These are phyloP conservation scores for Ceratocystiopsis brevicomis DNA, from an alignment of 2,329 filamentous ascomycete species.

Conservation along the genomic window DNA sequence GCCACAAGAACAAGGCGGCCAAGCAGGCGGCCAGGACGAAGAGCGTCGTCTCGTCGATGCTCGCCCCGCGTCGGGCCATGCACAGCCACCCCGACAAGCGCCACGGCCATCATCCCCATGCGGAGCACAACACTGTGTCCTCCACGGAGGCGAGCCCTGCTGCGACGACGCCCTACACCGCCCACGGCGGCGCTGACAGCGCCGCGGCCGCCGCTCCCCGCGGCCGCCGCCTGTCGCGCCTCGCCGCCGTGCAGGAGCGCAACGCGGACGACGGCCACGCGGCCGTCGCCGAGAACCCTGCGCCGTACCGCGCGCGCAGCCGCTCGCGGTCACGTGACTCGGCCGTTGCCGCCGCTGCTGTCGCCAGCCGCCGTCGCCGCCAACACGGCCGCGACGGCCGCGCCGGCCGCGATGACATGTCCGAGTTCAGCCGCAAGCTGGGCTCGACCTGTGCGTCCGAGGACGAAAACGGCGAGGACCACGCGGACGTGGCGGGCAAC, in stretches of 20 bases:
- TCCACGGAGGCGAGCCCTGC: no score
- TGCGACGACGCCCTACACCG: no score
- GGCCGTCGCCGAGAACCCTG: slow-evolving; percentile 12
- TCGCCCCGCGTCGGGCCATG: slow-evolving; percentile 9
- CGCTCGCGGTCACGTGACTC: slow-evolving; percentile 12
- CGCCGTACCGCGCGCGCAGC: slow-evolving; percentile 24
- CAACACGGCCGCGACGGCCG: neutral
- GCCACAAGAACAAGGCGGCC: slow-evolving; percentile 7
- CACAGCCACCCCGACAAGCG: slow-evolving; percentile 18
- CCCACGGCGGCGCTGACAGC: no score
- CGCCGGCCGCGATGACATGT: neutral
- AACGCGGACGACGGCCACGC: no score
- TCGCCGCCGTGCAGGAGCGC: no score
- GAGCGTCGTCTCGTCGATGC: no score
- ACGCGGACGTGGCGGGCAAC: slow-evolving; percentile 11
- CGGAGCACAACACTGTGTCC: neutral
- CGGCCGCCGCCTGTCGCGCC: no score
- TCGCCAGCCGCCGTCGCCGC: neutral
- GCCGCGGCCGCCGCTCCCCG: no score
- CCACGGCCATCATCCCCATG: slow-evolving; percentile 4
- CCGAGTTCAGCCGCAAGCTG: slow-evolving; percentile 5
- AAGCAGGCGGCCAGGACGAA: no score
- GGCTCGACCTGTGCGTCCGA: no score
- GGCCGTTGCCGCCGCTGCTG: slow-evolving; percentile 13
- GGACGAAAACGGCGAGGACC: neutral